Evolutionary conservation across 192 early-diverging fungal genomes (phyloP).

Genomic region (Endogone sp.): DNA sequence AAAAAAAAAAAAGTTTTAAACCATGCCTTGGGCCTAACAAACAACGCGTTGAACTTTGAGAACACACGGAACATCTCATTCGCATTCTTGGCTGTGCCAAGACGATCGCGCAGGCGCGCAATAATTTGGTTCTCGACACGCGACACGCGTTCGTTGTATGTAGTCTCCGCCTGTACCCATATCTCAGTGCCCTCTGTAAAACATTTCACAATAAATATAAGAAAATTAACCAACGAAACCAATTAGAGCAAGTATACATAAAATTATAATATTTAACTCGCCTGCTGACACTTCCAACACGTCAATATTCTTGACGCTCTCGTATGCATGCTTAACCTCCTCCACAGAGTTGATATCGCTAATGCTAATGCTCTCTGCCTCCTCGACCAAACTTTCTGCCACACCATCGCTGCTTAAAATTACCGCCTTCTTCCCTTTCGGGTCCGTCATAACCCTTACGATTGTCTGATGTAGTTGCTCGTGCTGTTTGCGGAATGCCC

Average conservation of each 20-base stretch:
- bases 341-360: constrained; percentile 78
- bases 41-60: constrained; percentile 99
- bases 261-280: constrained; percentile 9
- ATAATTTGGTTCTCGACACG: constrained; percentile 99
- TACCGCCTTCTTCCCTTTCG: constrained; percentile 32
- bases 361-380: constrained; percentile 45
- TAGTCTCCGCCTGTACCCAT: constrained; percentile 87
- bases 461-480: constrained; percentile 98
- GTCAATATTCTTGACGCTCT: constrained; percentile 89
- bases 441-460: constrained; percentile 81
- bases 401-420: constrained; percentile 28
- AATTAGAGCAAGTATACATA: no score
- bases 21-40: constrained; percentile 87
- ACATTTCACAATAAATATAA: constrained; percentile 4
- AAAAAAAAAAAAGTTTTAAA: background rate
- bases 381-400: constrained; percentile 29
- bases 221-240: constrained; percentile 4
- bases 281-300: constrained; percentile 88
- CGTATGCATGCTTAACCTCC: constrained; percentile 88
- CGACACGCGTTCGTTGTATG: constrained; percentile 93
- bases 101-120: constrained; percentile 82
- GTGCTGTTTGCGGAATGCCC: constrained; percentile 92
- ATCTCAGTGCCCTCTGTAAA: constrained; percentile 80
- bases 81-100: constrained; percentile 94
- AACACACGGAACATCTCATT: constrained; percentile 99